Evolutionary conservation across 495 filamentous ascomycete species (phyloP), one percentile per base, ranked within the genome.

Genomic region (Bombardia bombarda): DNA sequence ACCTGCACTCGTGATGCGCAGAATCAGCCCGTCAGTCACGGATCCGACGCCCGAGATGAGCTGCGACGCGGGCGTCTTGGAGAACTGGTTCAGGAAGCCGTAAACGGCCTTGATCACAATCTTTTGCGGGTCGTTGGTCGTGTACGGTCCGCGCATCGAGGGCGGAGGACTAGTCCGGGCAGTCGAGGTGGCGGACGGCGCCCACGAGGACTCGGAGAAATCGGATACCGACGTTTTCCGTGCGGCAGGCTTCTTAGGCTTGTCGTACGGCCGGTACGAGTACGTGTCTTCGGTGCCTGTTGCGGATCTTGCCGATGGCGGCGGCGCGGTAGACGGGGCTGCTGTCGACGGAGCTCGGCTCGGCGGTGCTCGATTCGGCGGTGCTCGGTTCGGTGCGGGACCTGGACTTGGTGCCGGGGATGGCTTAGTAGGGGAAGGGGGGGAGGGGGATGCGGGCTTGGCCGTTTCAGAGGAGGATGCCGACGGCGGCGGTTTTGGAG

Each of bases 91-190:
- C 58, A 84, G 87, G 70, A 92, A 97, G 14, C 76, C 70, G 55
- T 90, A 97, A 5, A 98, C 92, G 12, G 86, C 90, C 54, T 80
- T 83, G 57, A 98, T 85, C 33, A 93, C 79, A 50, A 97, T 92
- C 72, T 97, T 98, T 57, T 92, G 79, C 3, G 90, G 88, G 61
- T 97, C 90, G 51, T 83, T 83, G 31, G 86, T 95, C 14, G 73
- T 73, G 60, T 97, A 98, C 2, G 68, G 63, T 1, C 79, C 78
- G 21, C 86, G 81, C 43, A 79, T 73, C 8, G 82, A 86, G 0
- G 86, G 86, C 2, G 89, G 88, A 23, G 89, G 87, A 3, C 83
- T 88, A 3, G 89, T 93, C 23, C 83, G 80, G n/a, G 84, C 75
- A 0, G 89, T 95, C 8, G 84, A 84, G 36, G 83, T n/a, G n/a